Percentiles rank a stretch among this genome's conserved stretches.
Conservation (phyloP, 1,284 basidiomycete species). For the Binderoboletus segoi region DNA sequence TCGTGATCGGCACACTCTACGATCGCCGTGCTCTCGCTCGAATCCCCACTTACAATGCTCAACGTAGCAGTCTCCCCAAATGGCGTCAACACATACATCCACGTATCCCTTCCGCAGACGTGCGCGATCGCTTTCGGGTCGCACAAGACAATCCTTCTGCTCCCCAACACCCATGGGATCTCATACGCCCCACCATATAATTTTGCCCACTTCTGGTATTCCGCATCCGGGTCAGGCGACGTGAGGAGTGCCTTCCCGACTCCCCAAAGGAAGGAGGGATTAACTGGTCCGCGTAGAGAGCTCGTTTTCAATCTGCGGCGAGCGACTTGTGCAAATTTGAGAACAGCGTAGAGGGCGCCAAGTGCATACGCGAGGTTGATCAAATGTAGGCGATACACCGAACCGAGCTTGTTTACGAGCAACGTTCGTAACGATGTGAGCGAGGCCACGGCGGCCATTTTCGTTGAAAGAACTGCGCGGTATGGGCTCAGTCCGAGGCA, state of each 20-base stretch:
- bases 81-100: slow-evolving; percentile 21
- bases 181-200: slow-evolving; percentile 52
- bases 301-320: slow-evolving; percentile 27
- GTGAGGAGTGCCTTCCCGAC: slow-evolving; percentile 13
- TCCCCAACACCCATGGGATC: slow-evolving; percentile 45
- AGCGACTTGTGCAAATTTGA: slow-evolving; percentile 11
- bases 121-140: slow-evolving; percentile 60
- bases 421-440: slow-evolving; percentile 8
- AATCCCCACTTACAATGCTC: slow-evolving; percentile 19
- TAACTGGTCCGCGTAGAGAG: slow-evolving; percentile 34
- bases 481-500: too few relatives aligned
- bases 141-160: slow-evolving; percentile 44
- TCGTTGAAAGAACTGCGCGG: not conserved
- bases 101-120: slow-evolving; percentile 53
- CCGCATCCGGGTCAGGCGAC: slow-evolving; percentile 16
- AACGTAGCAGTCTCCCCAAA: slow-evolving; percentile 4
- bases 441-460: not conserved
- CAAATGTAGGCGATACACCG: not conserved
- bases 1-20: not conserved
- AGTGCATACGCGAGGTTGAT: slow-evolving; percentile 5
- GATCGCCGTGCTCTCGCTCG: not conserved
- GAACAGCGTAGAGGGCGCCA: slow-evolving; percentile 14
- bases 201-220: slow-evolving; percentile 40
- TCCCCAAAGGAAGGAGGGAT: slow-evolving; percentile 33
- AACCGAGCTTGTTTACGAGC: not conserved